phyloP scores from a whole-genome alignment of 352 stramenopile species.

The Pythium dissotocum region DNA sequence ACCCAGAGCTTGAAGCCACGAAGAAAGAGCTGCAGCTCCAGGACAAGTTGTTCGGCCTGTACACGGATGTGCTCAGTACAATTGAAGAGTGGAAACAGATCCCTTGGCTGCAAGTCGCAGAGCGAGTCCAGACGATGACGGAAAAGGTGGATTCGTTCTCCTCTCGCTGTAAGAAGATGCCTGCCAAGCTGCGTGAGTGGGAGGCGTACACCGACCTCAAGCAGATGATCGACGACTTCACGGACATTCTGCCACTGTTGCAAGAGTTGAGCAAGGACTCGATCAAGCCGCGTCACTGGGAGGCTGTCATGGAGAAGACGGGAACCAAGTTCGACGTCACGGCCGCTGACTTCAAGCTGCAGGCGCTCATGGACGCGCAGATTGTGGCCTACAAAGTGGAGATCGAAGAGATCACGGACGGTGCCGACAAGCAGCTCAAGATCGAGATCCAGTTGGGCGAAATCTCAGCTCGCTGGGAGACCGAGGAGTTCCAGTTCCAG shows the following conservation, averaged over 20 bases:
- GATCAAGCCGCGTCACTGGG: conserved; percentile 96
- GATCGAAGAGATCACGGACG: conserved; percentile 98
- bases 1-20: conserved; percentile 95
- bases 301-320: conserved; percentile 95
- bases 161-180: conserved; percentile 97
- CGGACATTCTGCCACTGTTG: conserved; percentile 94
- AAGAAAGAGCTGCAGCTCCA: conserved; percentile 97
- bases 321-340: conserved; percentile 93
- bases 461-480: conserved; percentile 93
- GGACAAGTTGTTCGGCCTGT: conserved; percentile 95
- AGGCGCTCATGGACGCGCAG: conserved; percentile 93
- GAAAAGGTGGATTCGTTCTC: conserved; percentile 97
- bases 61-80: conserved; percentile 96
- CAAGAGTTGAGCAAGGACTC: conserved; percentile 97
- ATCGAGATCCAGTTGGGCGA: conserved; percentile 95
- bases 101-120: conserved; percentile 93
- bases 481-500: conserved; percentile 95
- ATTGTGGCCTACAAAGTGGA: conserved; percentile 92
- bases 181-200: conserved; percentile 95
- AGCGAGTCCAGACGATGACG: conserved; percentile 95
- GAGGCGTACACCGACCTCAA: conserved; percentile 97
- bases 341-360: conserved; percentile 94
- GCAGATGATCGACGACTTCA: conserved; percentile 98
- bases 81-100: conserved; percentile 98
- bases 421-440: conserved; percentile 97